phyloP scores from a whole-genome alignment of 495 filamentous ascomycete genomes.

The Lichenothelia convexa region DNA sequence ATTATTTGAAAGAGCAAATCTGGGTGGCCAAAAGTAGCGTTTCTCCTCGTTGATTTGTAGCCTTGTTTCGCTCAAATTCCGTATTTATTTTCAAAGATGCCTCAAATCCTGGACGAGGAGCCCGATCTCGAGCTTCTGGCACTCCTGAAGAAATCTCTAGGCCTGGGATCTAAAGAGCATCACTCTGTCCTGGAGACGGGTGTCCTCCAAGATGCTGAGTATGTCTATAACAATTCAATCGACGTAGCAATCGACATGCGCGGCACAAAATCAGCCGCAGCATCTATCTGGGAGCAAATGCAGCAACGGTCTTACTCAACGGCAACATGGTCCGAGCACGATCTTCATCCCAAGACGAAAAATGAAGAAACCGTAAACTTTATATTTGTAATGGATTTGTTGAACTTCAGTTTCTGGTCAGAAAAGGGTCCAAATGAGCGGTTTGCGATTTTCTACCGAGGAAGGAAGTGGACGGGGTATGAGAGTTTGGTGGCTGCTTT shows the following conservation, averaged over 20 bases:
- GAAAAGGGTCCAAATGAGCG: slow-evolving; percentile 38
- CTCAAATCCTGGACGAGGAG: slow-evolving; percentile 81
- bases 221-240: slow-evolving; percentile 80
- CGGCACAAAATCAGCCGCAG: slow-evolving; percentile 63
- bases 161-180: slow-evolving; percentile 19
- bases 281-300: slow-evolving; percentile 61
- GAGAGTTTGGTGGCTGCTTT: slow-evolving; percentile 83
- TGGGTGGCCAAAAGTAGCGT: too few relatives aligned
- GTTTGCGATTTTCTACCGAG: slow-evolving; percentile 66
- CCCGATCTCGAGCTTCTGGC: slow-evolving; percentile 73
- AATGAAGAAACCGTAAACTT: slow-evolving; percentile 68
- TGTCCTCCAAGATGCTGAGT: slow-evolving; percentile 66
- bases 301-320: slow-evolving; percentile 67
- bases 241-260: slow-evolving; percentile 73
- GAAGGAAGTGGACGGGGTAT: slow-evolving; percentile 77
- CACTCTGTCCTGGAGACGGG: slow-evolving; percentile 50
- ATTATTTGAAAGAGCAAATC: too few relatives aligned
- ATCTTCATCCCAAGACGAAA: slow-evolving; percentile 70
- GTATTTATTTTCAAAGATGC: too few relatives aligned
- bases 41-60: too few relatives aligned
- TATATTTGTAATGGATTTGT: slow-evolving; percentile 88
- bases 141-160: slow-evolving; percentile 67
- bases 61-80: too few relatives aligned
- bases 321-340: slow-evolving; percentile 68
- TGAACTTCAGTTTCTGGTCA: slow-evolving; percentile 97